phyloP scores from a whole-genome alignment of 106 monocot species.

The Dioscorea alata region DNA sequence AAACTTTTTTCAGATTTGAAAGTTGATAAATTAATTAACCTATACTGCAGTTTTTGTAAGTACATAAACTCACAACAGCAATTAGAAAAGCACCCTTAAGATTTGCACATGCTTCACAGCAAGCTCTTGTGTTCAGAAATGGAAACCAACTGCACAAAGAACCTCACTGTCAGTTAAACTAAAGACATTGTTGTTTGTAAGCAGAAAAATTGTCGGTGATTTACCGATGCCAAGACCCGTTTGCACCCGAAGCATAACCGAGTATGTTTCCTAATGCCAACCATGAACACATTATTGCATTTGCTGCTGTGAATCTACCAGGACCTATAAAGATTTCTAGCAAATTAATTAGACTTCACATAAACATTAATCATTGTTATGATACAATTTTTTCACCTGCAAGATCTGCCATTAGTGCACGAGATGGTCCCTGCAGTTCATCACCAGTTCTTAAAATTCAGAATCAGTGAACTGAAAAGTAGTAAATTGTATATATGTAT shows the following conservation, averaged over 20 bases:
- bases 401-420: constrained; percentile 54
- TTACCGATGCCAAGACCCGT: constrained; percentile 48
- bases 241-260: constrained; percentile 51
- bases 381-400: constrained; percentile 16
- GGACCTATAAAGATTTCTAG: constrained; percentile 16
- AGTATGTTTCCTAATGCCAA: constrained; percentile 63
- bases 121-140: constrained; percentile 46
- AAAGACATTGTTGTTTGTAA: too few relatives aligned
- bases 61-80: constrained; percentile 33
- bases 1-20: neutral
- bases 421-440: constrained; percentile 40
- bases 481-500: too few relatives aligned
- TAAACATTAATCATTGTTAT: too few relatives aligned
- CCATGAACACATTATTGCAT: constrained; percentile 54
- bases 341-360: too few relatives aligned
- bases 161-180: too few relatives aligned
- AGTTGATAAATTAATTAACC: too few relatives aligned
- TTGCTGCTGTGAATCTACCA: constrained; percentile 29
- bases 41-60: neutral
- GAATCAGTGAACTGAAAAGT: too few relatives aligned
- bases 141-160: constrained; percentile 47
- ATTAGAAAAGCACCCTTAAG: constrained; percentile 54
- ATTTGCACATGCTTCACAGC: constrained; percentile 59
- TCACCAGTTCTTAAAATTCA: neutral
- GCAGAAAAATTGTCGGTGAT: too few relatives aligned